A percentile compares a stretch with the other conserved stretches of the same genome.
Evolutionary conservation across 75 land plant genomes (phyloP).

Genomic region (Selaginella moellendorffii): DNA sequence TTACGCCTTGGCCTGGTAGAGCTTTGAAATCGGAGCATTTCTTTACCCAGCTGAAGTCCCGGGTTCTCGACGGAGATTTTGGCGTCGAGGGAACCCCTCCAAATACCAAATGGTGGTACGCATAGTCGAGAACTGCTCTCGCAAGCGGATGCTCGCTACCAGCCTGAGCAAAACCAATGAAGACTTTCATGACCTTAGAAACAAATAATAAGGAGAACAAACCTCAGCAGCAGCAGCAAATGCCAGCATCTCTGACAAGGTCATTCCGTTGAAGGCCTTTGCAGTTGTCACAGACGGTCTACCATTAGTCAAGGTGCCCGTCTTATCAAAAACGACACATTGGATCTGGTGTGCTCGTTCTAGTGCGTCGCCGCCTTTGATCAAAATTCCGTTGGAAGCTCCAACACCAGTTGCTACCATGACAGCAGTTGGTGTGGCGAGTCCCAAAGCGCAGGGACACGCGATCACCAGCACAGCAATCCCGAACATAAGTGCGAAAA

Average conservation of each 20-base stretch:
- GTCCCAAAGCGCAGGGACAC: constrained; percentile 94
- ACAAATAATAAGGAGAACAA: not conserved
- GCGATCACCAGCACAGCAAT: constrained; percentile 79
- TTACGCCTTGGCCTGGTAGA: constrained; percentile 76
- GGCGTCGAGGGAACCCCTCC: constrained; percentile 20
- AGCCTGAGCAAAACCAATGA: constrained; percentile 31
- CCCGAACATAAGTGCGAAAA: constrained; percentile 85
- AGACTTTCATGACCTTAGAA: not conserved
- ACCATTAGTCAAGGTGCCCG: constrained; percentile 83
- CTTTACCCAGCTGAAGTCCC: constrained; percentile 37
- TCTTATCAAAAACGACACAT: constrained; percentile 88
- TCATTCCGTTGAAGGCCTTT: constrained; percentile 36
- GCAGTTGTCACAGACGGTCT: constrained; percentile 63
- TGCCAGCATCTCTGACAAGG: not conserved
- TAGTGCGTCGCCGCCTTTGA: constrained; percentile 88
- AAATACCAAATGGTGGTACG: constrained; percentile 50
- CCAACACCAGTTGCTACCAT: constrained; percentile 99
- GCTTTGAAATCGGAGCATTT: constrained; percentile 47
- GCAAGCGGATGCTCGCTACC: constrained; percentile 92
- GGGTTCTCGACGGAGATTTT: constrained; percentile 13
- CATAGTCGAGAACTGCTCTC: constrained; percentile 66
- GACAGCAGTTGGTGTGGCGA: constrained; percentile 95
- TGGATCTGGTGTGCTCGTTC: constrained; percentile 74
- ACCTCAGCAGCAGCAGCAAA: constrained; percentile 6
- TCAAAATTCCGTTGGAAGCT: constrained; percentile 79